Percentiles rank a stretch among this genome's conserved stretches.
phyloP scores from a whole-genome alignment of 345 rosid species.

The Citrus glauca region DNA sequence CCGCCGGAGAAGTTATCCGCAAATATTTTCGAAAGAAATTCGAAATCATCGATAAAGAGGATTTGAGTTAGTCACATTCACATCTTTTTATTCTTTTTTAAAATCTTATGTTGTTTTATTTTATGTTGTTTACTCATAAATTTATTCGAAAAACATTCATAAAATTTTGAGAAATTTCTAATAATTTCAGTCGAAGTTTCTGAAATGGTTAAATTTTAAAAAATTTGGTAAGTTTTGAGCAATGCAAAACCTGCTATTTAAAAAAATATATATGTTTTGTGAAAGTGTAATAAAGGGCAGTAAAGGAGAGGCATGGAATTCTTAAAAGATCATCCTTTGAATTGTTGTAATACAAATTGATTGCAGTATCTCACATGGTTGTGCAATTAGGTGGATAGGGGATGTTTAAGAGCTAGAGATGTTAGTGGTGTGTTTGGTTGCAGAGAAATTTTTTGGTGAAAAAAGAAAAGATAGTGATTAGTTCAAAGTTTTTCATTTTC shows the following conservation, averaged over 20 bases:
- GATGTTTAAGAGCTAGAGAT: background rate
- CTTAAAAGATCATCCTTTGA: background rate
- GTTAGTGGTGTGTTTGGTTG: background rate
- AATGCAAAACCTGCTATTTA: background rate
- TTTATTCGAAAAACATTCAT: background rate
- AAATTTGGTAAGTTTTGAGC: background rate
- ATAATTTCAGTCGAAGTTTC: background rate
- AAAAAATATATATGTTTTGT: too few species aligned
- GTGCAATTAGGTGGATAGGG: background rate
- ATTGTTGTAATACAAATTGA: background rate
- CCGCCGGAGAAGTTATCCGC: constrained; percentile 84
- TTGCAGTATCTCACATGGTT: background rate
- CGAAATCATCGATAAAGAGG: constrained; percentile 80
- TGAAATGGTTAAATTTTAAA: background rate
- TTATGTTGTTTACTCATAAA: background rate
- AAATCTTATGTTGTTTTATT: background rate
- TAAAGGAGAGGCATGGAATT: background rate
- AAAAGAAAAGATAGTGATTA: background rate
- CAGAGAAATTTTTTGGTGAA: background rate
- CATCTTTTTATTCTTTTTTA: background rate
- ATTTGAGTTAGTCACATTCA: constrained; percentile 47
- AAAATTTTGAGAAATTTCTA: background rate
- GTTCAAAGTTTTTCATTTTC: background rate
- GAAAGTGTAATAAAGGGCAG: background rate
- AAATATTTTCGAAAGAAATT: constrained; percentile 74